Evolutionary conservation across 208 protist genomes (phyloP), one percentile per base, ranked within the genome.

Genomic region (Strigomonas galati): DNA sequence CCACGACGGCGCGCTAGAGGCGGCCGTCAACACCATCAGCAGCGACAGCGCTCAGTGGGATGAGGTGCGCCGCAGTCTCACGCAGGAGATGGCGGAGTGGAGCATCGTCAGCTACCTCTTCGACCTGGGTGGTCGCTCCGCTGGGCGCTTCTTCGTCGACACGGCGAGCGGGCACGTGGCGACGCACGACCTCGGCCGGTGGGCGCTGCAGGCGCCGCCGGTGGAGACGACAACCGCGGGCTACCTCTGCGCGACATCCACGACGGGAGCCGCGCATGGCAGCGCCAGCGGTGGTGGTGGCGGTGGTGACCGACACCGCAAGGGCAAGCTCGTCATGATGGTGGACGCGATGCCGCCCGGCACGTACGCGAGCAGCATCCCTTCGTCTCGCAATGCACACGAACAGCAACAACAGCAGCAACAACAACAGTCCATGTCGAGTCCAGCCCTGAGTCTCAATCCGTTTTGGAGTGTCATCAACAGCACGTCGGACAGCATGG

Each of bases 71-170:
- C 80, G 81, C 56, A 53, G 49, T 2, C 91, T 79, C 69, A 84
- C 84, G 6, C 62, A 79, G 62, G 87, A 95, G 73, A 56, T 93
- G 55, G 82, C 90, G 30, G 90, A 95, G 74, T 92, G 85, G 84
- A 88, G 83, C 44, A 74, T 92, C 32, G 43, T 93, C 32, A 69
- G 88, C 61, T 95, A 89, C 70, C 67, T 95, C 27, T 69, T 93
- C 31, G 87, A 92, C 66, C 69, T 81, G 1, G 76, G 67, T 14
- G 59, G 78, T 14, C 75, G 90, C 17, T 80, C 87, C 58, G 65
- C 64, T 19, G 71, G 77, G n/a, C 78, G 69, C 27, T 87, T 92
- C 57, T 83, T 95, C 53, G 78, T 93, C 17, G 87, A 93, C 69
- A 69, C 77, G 4, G 63, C 62, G 24, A 80, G 74, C 35, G 90